These are phyloP conservation scores for Aspergillus sclerotiicarbonarius DNA, from an alignment of 495 filamentous ascomycete species.

Conservation along the genomic window DNA sequence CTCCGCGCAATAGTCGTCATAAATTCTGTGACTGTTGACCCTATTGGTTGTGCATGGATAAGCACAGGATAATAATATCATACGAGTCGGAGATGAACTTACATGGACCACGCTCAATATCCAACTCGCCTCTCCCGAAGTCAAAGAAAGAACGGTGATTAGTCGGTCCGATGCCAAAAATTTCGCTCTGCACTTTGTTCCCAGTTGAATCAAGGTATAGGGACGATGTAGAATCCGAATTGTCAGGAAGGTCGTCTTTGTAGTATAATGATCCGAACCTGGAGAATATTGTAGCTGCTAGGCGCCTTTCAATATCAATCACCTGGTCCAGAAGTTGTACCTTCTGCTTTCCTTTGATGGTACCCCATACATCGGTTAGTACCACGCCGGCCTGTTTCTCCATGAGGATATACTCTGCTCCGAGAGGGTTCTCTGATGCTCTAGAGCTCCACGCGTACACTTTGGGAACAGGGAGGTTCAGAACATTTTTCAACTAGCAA, in stretches of 20 bases:
- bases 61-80: slow-evolving; percentile 15
- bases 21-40: slow-evolving; percentile 20
- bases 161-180: slow-evolving; percentile 22
- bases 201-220: slow-evolving; percentile 18
- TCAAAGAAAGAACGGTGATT: slow-evolving; percentile 27
- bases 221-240: slow-evolving; percentile 9
- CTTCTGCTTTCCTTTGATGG: slow-evolving; percentile 24
- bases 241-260: slow-evolving; percentile 15
- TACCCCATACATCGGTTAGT: slow-evolving; percentile 24
- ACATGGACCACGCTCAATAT: slow-evolving; percentile 31
- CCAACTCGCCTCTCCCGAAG: slow-evolving; percentile 22
- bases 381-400: slow-evolving; percentile 27
- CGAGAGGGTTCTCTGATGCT: slow-evolving; percentile 27
- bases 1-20: slow-evolving; percentile 19
- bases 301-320: slow-evolving; percentile 27
- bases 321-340: slow-evolving; percentile 27
- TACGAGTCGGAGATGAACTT: slow-evolving; percentile 16
- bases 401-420: slow-evolving; percentile 36
- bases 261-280: slow-evolving; percentile 30
- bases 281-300: slow-evolving; percentile 24
- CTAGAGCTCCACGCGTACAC: slow-evolving; percentile 31
- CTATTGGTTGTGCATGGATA: slow-evolving; percentile 14
- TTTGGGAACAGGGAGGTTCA: slow-evolving; percentile 27
- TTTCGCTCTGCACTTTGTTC: slow-evolving; percentile 20
- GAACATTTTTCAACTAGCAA: slow-evolving; percentile 22